phyloP scores from a whole-genome alignment of 2,329 filamentous ascomycete species.

The Penicillium sp. region DNA sequence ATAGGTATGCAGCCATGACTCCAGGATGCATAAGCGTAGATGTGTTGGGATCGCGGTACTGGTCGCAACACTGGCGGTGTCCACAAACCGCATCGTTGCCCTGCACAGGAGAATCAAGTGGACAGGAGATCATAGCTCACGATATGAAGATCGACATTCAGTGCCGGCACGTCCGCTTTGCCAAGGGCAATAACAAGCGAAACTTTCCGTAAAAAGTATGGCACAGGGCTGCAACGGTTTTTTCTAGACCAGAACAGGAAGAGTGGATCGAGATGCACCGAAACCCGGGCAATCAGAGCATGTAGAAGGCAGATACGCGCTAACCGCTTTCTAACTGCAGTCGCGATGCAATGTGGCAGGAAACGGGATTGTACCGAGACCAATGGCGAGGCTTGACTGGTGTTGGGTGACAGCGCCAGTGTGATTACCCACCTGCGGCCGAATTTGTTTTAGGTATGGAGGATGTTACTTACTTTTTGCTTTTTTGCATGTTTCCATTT shows the following conservation, averaged over 20 bases:
- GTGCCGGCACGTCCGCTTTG: not conserved
- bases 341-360: not conserved
- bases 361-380: not conserved
- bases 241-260: not conserved
- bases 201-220: not conserved
- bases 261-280: not conserved
- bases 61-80: not conserved
- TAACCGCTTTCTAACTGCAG: constrained; percentile 5
- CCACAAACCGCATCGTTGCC: not conserved
- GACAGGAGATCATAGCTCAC: not conserved
- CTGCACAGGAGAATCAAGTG: not conserved
- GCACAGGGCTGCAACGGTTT: not conserved
- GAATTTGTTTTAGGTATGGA: not conserved
- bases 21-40: not conserved
- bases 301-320: constrained; percentile 2
- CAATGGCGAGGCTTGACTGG: not conserved
- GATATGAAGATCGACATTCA: constrained; percentile 4
- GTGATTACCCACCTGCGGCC: not conserved
- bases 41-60: not conserved
- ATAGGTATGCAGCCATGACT: not conserved
- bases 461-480: not conserved
- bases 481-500: not conserved
- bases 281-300: constrained; percentile 5
- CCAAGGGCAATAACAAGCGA: not conserved
- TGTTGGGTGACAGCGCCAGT: not conserved